These are phyloP conservation scores for Lachnellula hyalina DNA, from an alignment of 2,329 filamentous ascomycete species.

Conservation along the genomic window DNA sequence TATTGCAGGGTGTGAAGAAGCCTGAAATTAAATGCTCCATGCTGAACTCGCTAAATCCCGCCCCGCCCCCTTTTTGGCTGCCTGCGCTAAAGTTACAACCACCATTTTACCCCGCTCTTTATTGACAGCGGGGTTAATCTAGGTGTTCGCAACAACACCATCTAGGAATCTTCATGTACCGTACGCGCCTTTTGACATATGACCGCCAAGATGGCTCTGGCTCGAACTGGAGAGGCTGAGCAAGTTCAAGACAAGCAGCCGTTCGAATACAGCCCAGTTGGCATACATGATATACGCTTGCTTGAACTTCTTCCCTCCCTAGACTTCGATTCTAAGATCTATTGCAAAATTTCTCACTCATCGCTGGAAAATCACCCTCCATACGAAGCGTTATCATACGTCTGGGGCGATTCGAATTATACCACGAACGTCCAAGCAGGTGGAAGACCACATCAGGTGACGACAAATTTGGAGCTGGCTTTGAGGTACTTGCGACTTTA, in stretches of 20 bases:
- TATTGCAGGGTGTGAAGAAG: too few species aligned
- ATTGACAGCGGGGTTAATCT: too few species aligned
- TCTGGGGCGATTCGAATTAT: neutral
- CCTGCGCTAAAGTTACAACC: too few species aligned
- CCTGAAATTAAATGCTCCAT: too few species aligned
- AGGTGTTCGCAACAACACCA: too few species aligned
- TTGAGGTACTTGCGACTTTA: neutral
- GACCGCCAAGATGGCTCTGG: neutral
- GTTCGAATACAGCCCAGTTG: neutral
- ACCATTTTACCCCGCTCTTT: too few species aligned
- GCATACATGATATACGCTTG: neutral
- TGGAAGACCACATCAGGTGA: neutral
- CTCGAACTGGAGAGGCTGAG: neutral
- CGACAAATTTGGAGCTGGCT: constrained; percentile 2
- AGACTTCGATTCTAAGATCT: neutral
- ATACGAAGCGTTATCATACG: constrained; percentile 4
- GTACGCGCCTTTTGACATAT: neutral
- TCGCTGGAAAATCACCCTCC: neutral
- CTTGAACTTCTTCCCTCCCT: neutral
- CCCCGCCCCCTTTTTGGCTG: too few species aligned
- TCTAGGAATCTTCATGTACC: too few species aligned
- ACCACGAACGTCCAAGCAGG: neutral
- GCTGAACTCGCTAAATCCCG: too few species aligned
- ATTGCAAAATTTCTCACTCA: neutral
- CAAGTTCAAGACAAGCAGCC: neutral